Evolutionary conservation across 2,329 filamentous ascomycete species (phyloP), one percentile per base, ranked within the genome.

Genomic region (Talaromyces sp.): DNA sequence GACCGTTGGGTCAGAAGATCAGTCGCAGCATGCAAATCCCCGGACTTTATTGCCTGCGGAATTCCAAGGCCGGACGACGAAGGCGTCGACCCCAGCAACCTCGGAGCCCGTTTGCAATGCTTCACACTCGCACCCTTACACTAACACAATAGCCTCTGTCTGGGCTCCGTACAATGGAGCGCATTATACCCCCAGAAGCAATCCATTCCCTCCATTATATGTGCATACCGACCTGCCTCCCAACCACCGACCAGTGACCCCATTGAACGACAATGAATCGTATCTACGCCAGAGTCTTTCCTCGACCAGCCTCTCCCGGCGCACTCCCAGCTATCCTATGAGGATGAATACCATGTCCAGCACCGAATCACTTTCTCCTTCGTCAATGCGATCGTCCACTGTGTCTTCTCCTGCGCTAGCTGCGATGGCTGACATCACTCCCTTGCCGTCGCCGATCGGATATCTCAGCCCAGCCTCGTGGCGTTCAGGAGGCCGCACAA

Each of bases 401-500:
- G 82, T 90, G n/a, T 86, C 90, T 7, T 93, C 90, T 64, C 90
- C 90, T 3, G 85, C 90, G 68, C 86, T 93, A 63, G 85, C 87
- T 66, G 90, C 90, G 54, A 89, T 93, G 87, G 87, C 88, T 67
- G 89, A 92, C 74, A 83, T 95, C 67, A 94, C 91, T 3, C 91
- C 91, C 63, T 79, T 95, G 39, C 91, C 91, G 2, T 94, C 91
- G 24, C 91, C 91, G 3, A 82, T 93, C 54, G 82, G 75, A 37
- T 63, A 90, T 71, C 83, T 68, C 5, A 74, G 73, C 19, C 68
- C 68, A 5, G 72, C 74, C 27, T 72, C 77, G 24, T 80, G 77
- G 78, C 73, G 71, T 50, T 68, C 70, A 14, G 87, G 89, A 70
- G 87, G 89, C 70, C 90, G 88, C 1, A 86, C 82, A 81, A 37